Percentiles rank a stretch among this genome's conserved stretches.
Conservation (phyloP, 208 protist species). For the Trypanosoma lewisi region DNA sequence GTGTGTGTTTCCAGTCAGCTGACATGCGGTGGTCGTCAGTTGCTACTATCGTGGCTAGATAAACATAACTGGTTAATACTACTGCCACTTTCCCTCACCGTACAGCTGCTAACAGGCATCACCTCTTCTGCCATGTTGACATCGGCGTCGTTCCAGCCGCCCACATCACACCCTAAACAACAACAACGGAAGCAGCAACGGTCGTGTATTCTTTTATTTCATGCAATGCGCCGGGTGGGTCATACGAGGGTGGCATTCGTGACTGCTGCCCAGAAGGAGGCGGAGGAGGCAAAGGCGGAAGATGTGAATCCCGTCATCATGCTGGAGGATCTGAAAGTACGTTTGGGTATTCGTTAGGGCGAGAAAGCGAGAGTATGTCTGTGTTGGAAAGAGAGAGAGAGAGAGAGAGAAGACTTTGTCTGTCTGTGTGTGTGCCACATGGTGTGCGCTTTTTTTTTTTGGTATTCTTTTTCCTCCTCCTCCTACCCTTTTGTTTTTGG, state of each 20-base stretch:
- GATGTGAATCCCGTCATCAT: slow-evolving; percentile 53
- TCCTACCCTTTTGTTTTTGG: too few relatives aligned
- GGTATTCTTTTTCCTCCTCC: neutral
- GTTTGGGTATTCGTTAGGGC: slow-evolving; percentile 22
- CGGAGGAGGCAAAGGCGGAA: slow-evolving; percentile 28
- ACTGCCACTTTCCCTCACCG: slow-evolving; percentile 58
- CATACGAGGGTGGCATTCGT: slow-evolving; percentile 63
- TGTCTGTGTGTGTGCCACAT: neutral
- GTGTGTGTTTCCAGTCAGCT: slow-evolving; percentile 22
- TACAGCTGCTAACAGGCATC: slow-evolving; percentile 38
- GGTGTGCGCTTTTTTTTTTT: neutral
- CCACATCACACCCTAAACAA: too few relatives aligned
- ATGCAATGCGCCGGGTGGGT: slow-evolving; percentile 27
- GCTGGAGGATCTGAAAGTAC: slow-evolving; percentile 29
- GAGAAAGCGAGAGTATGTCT: neutral
- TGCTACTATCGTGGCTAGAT: slow-evolving; percentile 44
- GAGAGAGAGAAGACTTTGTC: neutral
- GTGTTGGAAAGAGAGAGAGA: neutral
- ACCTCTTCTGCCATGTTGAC: neutral
- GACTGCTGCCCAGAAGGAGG: slow-evolving; percentile 34
- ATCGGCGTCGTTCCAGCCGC: neutral
- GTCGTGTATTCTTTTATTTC: slow-evolving; percentile 43
- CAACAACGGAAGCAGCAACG: neutral
- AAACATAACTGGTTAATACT: slow-evolving; percentile 50
- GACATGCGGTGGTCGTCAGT: slow-evolving; percentile 17